These are phyloP conservation scores for Schizophyllum commune DNA, from an alignment of 1,284 basidiomycete species.

Conservation along the genomic window DNA sequence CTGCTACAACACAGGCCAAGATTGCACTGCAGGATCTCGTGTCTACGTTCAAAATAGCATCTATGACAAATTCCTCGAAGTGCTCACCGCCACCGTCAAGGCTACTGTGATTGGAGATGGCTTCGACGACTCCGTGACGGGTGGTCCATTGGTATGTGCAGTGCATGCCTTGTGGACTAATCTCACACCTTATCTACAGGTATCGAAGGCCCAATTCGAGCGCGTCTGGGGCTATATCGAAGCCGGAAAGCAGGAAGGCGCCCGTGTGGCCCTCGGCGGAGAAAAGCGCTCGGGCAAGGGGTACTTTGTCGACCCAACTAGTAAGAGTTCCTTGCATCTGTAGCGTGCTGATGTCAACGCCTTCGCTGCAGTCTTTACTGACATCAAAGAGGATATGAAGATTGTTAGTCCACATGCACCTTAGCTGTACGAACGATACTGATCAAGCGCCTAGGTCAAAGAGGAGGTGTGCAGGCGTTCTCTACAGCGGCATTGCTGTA, in stretches of 20 bases:
- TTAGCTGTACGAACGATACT: background rate
- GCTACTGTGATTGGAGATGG: slow-evolving; percentile 74
- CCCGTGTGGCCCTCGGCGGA: slow-evolving; percentile 75
- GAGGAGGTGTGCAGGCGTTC: slow-evolving; percentile 47
- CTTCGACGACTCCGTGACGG: slow-evolving; percentile 65
- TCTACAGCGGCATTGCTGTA: background rate
- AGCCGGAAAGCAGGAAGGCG: slow-evolving; percentile 78
- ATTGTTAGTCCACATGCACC: slow-evolving; percentile 44
- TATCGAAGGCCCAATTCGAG: slow-evolving; percentile 83
- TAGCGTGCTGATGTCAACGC: background rate
- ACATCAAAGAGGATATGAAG: slow-evolving; percentile 67
- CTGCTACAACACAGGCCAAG: slow-evolving; percentile 79
- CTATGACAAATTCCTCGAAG: slow-evolving; percentile 73
- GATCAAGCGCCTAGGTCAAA: slow-evolving; percentile 41
- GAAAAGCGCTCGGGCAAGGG: slow-evolving; percentile 62
- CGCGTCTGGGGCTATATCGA: slow-evolving; percentile 88
- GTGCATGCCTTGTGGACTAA: slow-evolving; percentile 2
- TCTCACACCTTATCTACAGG: slow-evolving; percentile 31
- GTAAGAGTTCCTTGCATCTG: slow-evolving; percentile 32
- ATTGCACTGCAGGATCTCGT: slow-evolving; percentile 83
- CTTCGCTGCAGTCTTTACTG: slow-evolving; percentile 54
- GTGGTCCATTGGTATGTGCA: slow-evolving; percentile 69
- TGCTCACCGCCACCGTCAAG: slow-evolving; percentile 64
- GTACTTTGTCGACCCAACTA: slow-evolving; percentile 71
- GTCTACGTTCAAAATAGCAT: slow-evolving; percentile 81